A percentile compares a stretch with the other conserved stretches of the same genome.
Conservation (phyloP, 176 grass and related monocot species). For the Carex kokanica region DNA sequence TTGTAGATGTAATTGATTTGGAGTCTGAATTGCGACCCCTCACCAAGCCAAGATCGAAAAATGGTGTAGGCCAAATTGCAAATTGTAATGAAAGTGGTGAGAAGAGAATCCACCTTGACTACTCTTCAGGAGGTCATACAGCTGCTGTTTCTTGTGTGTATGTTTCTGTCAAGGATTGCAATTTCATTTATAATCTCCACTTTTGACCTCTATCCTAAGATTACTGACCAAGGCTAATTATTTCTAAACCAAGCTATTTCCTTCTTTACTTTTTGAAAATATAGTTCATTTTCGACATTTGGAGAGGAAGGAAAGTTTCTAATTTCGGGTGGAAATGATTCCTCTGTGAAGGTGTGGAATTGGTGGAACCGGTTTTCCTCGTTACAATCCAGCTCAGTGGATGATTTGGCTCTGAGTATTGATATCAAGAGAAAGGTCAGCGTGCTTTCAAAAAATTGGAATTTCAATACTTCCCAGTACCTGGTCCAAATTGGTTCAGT, state of each 20-base stretch:
- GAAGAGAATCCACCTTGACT: conserved; percentile 70
- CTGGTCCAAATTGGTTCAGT: background rate
- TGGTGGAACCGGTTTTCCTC: conserved; percentile 71
- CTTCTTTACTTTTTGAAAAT: conserved; percentile 17
- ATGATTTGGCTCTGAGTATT: conserved; percentile 59
- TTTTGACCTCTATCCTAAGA: background rate
- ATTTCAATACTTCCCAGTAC: background rate
- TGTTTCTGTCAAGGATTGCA: conserved; percentile 33
- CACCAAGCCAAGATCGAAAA: conserved; percentile 43
- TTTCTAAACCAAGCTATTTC: background rate
- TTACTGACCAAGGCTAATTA: background rate
- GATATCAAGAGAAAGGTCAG: conserved; percentile 80
- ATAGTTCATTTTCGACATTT: conserved; percentile 84
- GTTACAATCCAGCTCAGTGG: conserved; percentile 42
- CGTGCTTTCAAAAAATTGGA: background rate
- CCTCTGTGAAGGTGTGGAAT: conserved; percentile 85
- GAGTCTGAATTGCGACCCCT: conserved; percentile 53
- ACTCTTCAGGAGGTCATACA: conserved; percentile 65
- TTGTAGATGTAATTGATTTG: conserved; percentile 76
- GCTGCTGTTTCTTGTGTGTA: conserved; percentile 90
- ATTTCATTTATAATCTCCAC: background rate
- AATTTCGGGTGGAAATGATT: conserved; percentile 90
- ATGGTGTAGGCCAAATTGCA: conserved; percentile 35
- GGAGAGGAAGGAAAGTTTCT: conserved; percentile 85
- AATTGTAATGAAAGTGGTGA: conserved; percentile 35